Evolutionary conservation across 352 stramenopile species (phyloP).

Genomic region (Pythium brachiatum): DNA sequence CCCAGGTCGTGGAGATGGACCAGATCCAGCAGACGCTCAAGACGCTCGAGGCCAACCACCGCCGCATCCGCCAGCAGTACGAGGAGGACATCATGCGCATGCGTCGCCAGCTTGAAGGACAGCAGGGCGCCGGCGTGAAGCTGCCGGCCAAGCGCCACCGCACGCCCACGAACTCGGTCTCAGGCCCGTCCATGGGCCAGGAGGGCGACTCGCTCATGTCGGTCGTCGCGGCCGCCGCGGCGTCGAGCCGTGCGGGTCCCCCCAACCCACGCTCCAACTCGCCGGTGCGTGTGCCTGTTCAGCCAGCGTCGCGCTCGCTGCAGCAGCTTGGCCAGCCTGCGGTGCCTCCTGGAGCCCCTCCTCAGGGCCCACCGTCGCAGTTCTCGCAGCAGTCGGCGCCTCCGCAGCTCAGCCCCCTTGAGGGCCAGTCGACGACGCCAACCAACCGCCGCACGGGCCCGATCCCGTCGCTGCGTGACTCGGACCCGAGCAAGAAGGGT

Average conservation of each 20-base stretch:
- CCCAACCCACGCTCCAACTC: constrained; percentile 43
- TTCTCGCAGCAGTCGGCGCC: constrained; percentile 38
- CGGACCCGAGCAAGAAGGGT: constrained; percentile 57
- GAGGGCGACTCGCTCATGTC: constrained; percentile 62
- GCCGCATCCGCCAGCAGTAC: constrained; percentile 80
- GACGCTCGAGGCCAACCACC: constrained; percentile 76
- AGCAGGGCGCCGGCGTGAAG: constrained; percentile 37
- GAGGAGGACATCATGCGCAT: constrained; percentile 84
- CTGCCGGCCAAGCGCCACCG: constrained; percentile 56
- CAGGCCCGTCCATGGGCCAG: constrained; percentile 35
- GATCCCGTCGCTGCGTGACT: constrained; percentile 64
- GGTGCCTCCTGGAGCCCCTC: constrained; percentile 26
- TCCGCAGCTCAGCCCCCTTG: constrained; percentile 59
- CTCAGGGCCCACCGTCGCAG: constrained; percentile 11
- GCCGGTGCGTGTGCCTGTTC: constrained; percentile 63
- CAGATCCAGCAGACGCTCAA: constrained; percentile 88
- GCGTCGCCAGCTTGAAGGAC: constrained; percentile 75
- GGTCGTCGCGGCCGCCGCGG: constrained; percentile 50
- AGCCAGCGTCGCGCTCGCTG: constrained; percentile 66
- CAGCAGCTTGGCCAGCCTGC: constrained; percentile 62
- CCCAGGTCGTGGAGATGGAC: constrained; percentile 86
- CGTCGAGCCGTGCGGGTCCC: constrained; percentile 38
- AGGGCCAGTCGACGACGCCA: constrained; percentile 50
- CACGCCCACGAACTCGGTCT: constrained; percentile 35
- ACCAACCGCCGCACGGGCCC: constrained; percentile 44